Evolutionary conservation across 305 asterid genomes (phyloP), one percentile per base, ranked within the genome.

Genomic region (Galium porrigens): DNA sequence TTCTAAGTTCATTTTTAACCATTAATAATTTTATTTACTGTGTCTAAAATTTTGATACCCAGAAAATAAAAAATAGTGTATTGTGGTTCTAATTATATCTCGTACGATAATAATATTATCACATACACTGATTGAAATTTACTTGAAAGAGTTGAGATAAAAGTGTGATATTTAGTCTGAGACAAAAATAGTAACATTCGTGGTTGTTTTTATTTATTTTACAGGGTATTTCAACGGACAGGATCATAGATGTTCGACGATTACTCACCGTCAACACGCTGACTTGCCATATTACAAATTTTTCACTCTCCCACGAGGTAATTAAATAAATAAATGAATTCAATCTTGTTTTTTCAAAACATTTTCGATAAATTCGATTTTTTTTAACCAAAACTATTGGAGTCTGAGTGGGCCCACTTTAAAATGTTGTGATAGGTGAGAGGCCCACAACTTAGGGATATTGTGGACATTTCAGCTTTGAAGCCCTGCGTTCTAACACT

Each of bases 381-480:
- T 22, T 22, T 46, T 46, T 15, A 3, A 12, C 52, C 18, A 2
- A n/a, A 22, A 54, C 25, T 54, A 54, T 22, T 29, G 59, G 34
- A 54, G 25, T 25, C 15, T 0, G 20, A 61, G 37, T 71, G 56
- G 66, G 73, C 72, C 22, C 74, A 32, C 63, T 57, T 41, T 46
- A 67, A 20, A 60, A 17, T 17, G 29, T 25, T 66, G 68, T 4
- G 62, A 59, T 74, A 91, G 98, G 82, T 84, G 0, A 76, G 94
- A 83, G 99, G 99, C 70, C 90, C 94, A 75, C 89, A 81, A 54
- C 78, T 92, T 69, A 92, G 86, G 74, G 97, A 89, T 71, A 80
- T 85, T 73, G 95, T 89, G 80, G 97, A 92, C 85, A 86, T 92
- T 54, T 80, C 97, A 77, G 96, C 99, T 69, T 77, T 92, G 77